Evolutionary conservation across 1,284 basidiomycete genomes (phyloP), one percentile per base, ranked within the genome.

Genomic region (Ganoderma lingzhi): DNA sequence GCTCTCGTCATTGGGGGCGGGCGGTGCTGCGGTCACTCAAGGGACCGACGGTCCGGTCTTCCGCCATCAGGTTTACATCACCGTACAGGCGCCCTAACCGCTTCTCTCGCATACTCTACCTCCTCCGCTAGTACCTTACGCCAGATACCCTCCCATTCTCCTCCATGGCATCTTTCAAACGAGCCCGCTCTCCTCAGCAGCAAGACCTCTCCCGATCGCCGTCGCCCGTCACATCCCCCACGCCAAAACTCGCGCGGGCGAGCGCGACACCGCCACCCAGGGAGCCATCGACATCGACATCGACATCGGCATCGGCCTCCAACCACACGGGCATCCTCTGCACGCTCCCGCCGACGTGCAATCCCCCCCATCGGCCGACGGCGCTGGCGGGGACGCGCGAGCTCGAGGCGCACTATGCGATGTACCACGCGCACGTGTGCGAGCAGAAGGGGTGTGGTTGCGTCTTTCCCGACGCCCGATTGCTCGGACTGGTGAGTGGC

Each of bases 381-480:
- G 79, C 84, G 1, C 86, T 96, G 64, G 82, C 85, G 0, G 87
- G 86, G 70, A 85, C 87, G 45, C 85, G 83, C 28, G 93, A 93
- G 66, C 85, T 96, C 6, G 93, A 96, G 75, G 81, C 87, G 35
- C 95, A 97, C 81, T 95, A 96, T 79, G 89, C 89, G 1, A 91
- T 84, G 30, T 93, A 92, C 77, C 96, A 97, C 79, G 90, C 93
- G 0, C 92, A 93, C 82, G 90, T 96, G 1, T 97, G 96, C 78
- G 90, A 87, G 75, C 84, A 86, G 67, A 77, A 78, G 28, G 82
- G 85, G 2, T 96, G 96, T 81, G 86, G 87, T 17, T 90, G 90
- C 78, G 92, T 96, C n/a, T 97, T 97, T 77, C 96, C 96, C 1
- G 93, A 95, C 75, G 90, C 88, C 60, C 83, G 90, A 67, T 79